Base-by-base conservation (phyloP, 2,329 filamentous ascomycete genomes). In the Alternaria infectoria region DNA sequence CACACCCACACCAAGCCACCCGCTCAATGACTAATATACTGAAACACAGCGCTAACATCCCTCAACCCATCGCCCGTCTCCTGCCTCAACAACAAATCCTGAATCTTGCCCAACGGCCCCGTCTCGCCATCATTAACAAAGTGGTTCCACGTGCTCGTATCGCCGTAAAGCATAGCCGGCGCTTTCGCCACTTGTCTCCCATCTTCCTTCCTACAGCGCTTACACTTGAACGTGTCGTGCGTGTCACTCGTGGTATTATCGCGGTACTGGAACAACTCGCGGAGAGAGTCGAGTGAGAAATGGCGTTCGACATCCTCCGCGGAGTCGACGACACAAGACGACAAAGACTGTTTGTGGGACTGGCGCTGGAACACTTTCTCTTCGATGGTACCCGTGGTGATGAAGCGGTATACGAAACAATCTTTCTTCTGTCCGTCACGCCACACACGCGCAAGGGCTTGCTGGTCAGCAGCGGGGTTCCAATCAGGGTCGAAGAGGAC, bases 361-460 rank as follows among this genome's bases (percentile, higher is more conserved):
- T 99, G 96, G 10, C 96, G 91, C 80, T 99, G 96, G 83, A 99
- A 99, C 71, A 99, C 97, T 83, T 99, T 99, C 81, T 99, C 96
- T 77, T 99, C 96, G 65, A 99, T 99, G 0, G 94, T 97, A 5
- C 96, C 96, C 0, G 96, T 98, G 0, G 94, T 92, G 73, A 99
- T 99, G 82, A 99, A 99, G n/a, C 96, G 92, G 80, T 99, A 99
- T 15, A 99, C 96, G 74, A 99, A 99, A 76, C 96, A 99, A 76
- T 99, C 96, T 78, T 99, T 99, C 86, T 96, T 98, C 81, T 99
- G 96, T 0, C 96, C 96, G 74, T 99, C 96, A 85, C 96, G 92
- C 96, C 96, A 99, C 19, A 99, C 96, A 84, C 96, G 92, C 36
- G 96, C 96, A 28, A 99, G 87, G 5, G 96, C 96, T 82, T 99